Percentiles rank a stretch among this genome's conserved stretches.
phyloP scores from a whole-genome alignment of 2,329 filamentous ascomycete genomes.

The Fusarium siculi region DNA sequence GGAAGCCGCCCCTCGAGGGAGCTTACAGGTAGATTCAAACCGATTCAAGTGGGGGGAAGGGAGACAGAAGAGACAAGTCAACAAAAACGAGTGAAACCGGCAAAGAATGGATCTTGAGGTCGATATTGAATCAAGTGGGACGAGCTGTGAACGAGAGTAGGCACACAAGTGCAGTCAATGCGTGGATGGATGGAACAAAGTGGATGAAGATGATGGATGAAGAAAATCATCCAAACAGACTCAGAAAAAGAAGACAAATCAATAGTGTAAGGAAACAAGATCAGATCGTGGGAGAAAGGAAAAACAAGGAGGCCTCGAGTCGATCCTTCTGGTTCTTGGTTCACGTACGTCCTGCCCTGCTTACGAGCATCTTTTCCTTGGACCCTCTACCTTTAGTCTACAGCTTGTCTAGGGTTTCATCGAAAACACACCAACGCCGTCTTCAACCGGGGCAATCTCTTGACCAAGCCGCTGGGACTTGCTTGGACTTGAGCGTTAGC shows the following conservation, averaged over 20 bases:
- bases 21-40: slow-evolving; percentile 13
- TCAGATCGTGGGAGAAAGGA: background rate
- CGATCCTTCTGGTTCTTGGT: slow-evolving; percentile 18
- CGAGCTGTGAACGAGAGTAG: slow-evolving; percentile 7
- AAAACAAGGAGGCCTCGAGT: slow-evolving; percentile 31
- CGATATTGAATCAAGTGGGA: slow-evolving; percentile 21
- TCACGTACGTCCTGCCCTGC: slow-evolving; percentile 17
- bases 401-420: slow-evolving; percentile 28
- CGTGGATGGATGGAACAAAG: background rate
- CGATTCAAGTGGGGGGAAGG: slow-evolving; percentile 30
- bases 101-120: slow-evolving; percentile 23
- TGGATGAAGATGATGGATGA: background rate
- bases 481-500: background rate
- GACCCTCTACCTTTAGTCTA: background rate
- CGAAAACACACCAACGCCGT: slow-evolving; percentile 16
- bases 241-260: background rate
- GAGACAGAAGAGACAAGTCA: slow-evolving; percentile 16
- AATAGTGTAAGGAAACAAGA: slow-evolving; percentile 10
- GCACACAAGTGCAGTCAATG: slow-evolving; percentile 7
- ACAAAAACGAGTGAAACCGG: slow-evolving; percentile 29
- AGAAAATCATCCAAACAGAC: background rate
- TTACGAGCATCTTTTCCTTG: background rate
- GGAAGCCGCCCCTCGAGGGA: slow-evolving; percentile 35
- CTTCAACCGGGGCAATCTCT: slow-evolving; percentile 21
- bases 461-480: slow-evolving; percentile 32